Percentiles rank a stretch among this genome's conserved stretches.
These are phyloP conservation scores for Eutypella sp. DNA, from an alignment of 2,329 filamentous ascomycete genomes.

Conservation along the genomic window DNA sequence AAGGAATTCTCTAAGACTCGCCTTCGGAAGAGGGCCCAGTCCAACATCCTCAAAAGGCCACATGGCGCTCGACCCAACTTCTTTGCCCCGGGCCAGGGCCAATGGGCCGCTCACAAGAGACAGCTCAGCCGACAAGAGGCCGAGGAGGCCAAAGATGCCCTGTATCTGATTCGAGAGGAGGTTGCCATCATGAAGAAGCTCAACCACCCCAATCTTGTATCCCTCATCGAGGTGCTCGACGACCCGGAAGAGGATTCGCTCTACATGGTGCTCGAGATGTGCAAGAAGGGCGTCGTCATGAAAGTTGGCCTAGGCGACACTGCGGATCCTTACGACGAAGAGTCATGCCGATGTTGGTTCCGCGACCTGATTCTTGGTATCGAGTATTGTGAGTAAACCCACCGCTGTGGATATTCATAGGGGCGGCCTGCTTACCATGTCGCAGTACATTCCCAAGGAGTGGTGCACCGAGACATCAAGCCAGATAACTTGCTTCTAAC, in stretches of 20 bases:
- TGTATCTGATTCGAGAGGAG: slow-evolving; percentile 89
- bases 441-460: slow-evolving; percentile 83
- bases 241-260: slow-evolving; percentile 93
- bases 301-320: slow-evolving; percentile 83
- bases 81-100: slow-evolving; percentile 23
- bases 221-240: slow-evolving; percentile 88
- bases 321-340: slow-evolving; percentile 75
- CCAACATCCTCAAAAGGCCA: slow-evolving; percentile 65
- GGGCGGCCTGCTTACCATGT: slow-evolving; percentile 13
- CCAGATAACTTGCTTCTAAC: slow-evolving; percentile 93
- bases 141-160: slow-evolving; percentile 62
- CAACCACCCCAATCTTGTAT: slow-evolving; percentile 89
- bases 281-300: slow-evolving; percentile 96
- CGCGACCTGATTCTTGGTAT: slow-evolving; percentile 91
- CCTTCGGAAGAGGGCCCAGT: slow-evolving; percentile 83
- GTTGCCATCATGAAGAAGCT: slow-evolving; percentile 99
- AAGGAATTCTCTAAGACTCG: slow-evolving; percentile 97
- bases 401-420: background rate
- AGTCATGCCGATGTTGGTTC: slow-evolving; percentile 86
- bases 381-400: slow-evolving; percentile 75
- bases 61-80: slow-evolving; percentile 38
- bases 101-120: slow-evolving; percentile 21
- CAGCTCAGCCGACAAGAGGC: slow-evolving; percentile 38
- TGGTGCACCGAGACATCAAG: slow-evolving; percentile 96
- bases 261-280: slow-evolving; percentile 99